Evolutionary conservation across 2,329 filamentous ascomycete species (phyloP).

Genomic region (Botrytis sinoallii): DNA sequence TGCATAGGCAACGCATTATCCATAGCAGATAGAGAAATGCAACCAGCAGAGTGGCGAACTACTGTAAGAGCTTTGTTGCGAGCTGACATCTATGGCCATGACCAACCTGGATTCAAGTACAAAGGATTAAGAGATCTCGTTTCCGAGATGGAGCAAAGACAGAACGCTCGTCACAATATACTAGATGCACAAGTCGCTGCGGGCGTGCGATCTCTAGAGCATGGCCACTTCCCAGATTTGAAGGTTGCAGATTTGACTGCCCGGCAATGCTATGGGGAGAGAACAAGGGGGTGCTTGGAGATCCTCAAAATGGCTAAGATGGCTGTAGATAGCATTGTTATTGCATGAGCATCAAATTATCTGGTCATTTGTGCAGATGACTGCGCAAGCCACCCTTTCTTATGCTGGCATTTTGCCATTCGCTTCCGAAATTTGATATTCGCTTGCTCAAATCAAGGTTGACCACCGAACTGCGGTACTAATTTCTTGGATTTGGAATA

Average conservation of each 20-base stretch:
- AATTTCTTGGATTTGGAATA: neutral
- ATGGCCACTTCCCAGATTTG: constrained; percentile 3
- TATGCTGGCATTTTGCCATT: neutral
- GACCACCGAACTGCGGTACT: too few species aligned
- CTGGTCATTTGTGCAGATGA: neutral
- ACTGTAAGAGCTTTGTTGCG: constrained; percentile 53
- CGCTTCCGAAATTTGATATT: neutral
- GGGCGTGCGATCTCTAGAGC: constrained; percentile 36
- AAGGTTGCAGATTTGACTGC: constrained; percentile 32
- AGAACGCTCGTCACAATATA: constrained; percentile 47
- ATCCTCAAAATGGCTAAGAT: constrained; percentile 54
- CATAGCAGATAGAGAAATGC: constrained; percentile 39
- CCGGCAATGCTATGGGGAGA: constrained; percentile 29
- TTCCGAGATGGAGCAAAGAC: constrained; percentile 50
- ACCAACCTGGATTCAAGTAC: constrained; percentile 37
- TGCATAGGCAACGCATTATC: neutral
- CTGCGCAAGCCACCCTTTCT: neutral
- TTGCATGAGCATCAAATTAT: constrained; percentile 41
- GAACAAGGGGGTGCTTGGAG: constrained; percentile 45
- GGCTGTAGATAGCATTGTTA: constrained; percentile 53
- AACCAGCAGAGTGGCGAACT: constrained; percentile 53
- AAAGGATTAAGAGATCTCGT: constrained; percentile 55
- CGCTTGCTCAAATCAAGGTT: neutral
- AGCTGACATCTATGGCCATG: constrained; percentile 56
- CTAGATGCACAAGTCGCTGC: constrained; percentile 47